Percentiles rank a stretch among this genome's conserved stretches.
Evolutionary conservation across 805 yeast species (phyloP).

Genomic region (Metschnikowia corniflorae): DNA sequence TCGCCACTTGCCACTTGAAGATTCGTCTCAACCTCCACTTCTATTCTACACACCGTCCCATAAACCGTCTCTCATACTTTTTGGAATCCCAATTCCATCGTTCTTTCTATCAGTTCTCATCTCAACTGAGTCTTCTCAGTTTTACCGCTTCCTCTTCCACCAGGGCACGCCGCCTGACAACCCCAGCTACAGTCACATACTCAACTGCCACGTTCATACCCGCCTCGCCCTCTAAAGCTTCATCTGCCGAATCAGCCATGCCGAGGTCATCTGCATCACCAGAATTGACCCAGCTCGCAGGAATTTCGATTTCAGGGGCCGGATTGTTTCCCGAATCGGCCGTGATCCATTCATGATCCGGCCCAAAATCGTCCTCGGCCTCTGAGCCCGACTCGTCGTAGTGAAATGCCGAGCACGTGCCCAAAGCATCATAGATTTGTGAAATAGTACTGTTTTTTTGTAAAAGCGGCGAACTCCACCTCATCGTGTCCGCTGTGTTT

Average conservation of each 20-base stretch:
- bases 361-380: conserved; percentile 10
- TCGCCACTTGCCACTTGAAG: too few relatives aligned
- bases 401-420: conserved; percentile 38
- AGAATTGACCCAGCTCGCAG: conserved; percentile 25
- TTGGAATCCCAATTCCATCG: too few relatives aligned
- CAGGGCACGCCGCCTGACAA: conserved; percentile 25
- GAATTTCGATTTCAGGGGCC: conserved; percentile 22
- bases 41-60: too few relatives aligned
- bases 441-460: conserved; percentile 2
- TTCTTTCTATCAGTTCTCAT: too few relatives aligned
- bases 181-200: conserved; percentile 34
- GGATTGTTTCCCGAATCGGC: conserved; percentile 11
- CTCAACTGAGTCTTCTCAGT: conserved; percentile 2
- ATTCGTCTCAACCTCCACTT: too few relatives aligned
- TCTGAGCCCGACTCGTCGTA: conserved; percentile 26
- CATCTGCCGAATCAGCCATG: conserved; percentile 23
- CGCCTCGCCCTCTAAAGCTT: conserved; percentile 24
- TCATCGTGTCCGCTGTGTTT: neutral
- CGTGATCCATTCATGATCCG: conserved; percentile 13
- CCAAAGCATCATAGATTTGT: conserved; percentile 31
- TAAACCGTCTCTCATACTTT: too few relatives aligned
- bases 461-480: conserved; percentile 4
- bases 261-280: conserved; percentile 41
- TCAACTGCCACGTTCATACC: conserved; percentile 44
- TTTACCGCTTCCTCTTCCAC: conserved; percentile 14